phyloP scores from a whole-genome alignment of 371 early-diverging fungal species.

The Apophysomyces ossiformis region DNA sequence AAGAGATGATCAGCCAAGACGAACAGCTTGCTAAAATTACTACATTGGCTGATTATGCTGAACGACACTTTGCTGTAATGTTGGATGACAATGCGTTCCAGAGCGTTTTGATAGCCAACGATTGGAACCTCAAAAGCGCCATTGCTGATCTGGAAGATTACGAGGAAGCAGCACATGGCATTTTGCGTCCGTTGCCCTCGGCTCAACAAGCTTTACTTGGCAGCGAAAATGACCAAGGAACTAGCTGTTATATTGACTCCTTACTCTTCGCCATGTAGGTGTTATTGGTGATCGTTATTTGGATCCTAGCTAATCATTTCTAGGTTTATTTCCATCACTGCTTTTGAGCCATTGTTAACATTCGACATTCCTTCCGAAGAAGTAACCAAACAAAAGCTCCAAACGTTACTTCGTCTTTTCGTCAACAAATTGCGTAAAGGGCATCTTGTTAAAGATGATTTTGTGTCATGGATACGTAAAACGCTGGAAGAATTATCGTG shows the following conservation, averaged over 20 bases:
- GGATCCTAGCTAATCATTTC: neutral
- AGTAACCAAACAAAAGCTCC: slow-evolving; percentile 35
- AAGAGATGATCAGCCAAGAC: neutral
- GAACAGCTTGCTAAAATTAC: neutral
- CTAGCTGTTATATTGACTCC: slow-evolving; percentile 65
- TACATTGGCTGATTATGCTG: slow-evolving; percentile 26
- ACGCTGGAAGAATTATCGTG: slow-evolving; percentile 54
- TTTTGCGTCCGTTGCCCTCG: slow-evolving; percentile 19
- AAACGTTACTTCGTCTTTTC: slow-evolving; percentile 55
- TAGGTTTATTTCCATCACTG: slow-evolving; percentile 13
- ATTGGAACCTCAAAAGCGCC: slow-evolving; percentile 42
- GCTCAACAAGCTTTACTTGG: slow-evolving; percentile 33
- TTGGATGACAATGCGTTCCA: slow-evolving; percentile 19
- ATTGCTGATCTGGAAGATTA: slow-evolving; percentile 34
- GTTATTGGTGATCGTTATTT: neutral
- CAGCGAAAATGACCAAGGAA: slow-evolving; percentile 58
- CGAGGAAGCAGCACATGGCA: slow-evolving; percentile 44
- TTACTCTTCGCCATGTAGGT: slow-evolving; percentile 66
- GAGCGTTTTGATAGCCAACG: slow-evolving; percentile 28
- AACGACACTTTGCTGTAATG: slow-evolving; percentile 22
- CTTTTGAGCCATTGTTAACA: slow-evolving; percentile 51
- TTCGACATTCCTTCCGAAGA: slow-evolving; percentile 28
- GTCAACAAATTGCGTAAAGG: slow-evolving; percentile 61
- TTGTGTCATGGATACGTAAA: slow-evolving; percentile 52
- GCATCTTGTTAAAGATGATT: slow-evolving; percentile 42